A percentile compares a stretch with the other conserved stretches of the same genome.
phyloP scores from a whole-genome alignment of 352 stramenopile species.

The Phytopythium sindhum region DNA sequence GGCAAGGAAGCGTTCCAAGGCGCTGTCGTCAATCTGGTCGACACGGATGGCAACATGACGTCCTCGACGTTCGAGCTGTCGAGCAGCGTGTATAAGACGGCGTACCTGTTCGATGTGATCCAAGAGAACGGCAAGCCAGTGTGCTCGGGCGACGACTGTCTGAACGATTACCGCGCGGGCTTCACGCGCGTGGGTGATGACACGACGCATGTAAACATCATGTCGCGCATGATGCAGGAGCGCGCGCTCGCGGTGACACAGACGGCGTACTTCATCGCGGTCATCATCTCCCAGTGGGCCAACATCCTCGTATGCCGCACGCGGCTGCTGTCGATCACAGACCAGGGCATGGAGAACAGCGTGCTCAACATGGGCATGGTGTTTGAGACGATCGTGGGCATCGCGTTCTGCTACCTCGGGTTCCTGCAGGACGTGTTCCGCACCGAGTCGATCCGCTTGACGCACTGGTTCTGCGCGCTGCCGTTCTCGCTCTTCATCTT shows the following conservation, averaged over 20 bases:
- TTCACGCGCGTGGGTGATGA: constrained; percentile 31
- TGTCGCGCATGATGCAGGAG: constrained; percentile 68
- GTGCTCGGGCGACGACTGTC: constrained; percentile 33
- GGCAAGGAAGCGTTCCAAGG: constrained; percentile 24
- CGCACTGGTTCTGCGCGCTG: constrained; percentile 83
- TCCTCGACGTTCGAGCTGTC: constrained; percentile 21
- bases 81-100: constrained; percentile 13
- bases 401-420: constrained; percentile 69
- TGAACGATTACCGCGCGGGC: constrained; percentile 36
- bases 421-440: constrained; percentile 68
- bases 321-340: constrained; percentile 72
- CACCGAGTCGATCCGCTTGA: constrained; percentile 70
- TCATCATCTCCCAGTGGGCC: constrained; percentile 83
- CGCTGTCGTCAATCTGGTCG: constrained; percentile 11
- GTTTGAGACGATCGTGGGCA: constrained; percentile 81
- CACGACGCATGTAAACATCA: constrained; percentile 52
- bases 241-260: constrained; percentile 75
- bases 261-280: constrained; percentile 72
- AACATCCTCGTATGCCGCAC: constrained; percentile 88
- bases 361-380: constrained; percentile 87
- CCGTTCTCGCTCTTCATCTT: constrained; percentile 84
- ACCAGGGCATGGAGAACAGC: constrained; percentile 86
- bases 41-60: constrained; percentile 18
- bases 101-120: constrained; percentile 10
- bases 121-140: constrained; percentile 14